Evolutionary conservation across 306 rosid species (phyloP), one percentile per base, ranked within the genome.

Genomic region (Quercus ilex): DNA sequence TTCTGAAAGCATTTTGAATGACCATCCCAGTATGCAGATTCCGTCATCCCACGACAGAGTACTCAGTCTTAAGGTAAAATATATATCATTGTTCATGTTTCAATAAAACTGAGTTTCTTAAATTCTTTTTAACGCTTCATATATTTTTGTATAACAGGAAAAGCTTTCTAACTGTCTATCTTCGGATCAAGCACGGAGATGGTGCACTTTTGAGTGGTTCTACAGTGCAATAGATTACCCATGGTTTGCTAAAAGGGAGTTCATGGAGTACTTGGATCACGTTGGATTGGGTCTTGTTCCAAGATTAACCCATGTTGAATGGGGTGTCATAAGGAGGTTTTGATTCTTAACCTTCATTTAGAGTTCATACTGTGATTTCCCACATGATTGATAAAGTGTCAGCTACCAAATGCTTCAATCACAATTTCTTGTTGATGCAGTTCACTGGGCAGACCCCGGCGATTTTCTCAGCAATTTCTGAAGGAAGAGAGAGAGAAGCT

Each of bases 261-360:
- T 95, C 76, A 82, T 86, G 73, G 99, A 95, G 82, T 95, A 92
- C 94, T 86, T 95, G 79, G 86, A 91, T 82, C 98, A 95, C 23
- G 98, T 93, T 84, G 99, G 98, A 83, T 82, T 95, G 80, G 99
- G 97, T 81, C 96, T 91, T 85, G 91, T 93, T 89, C 91, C 97
- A 68, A 90, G 98, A 85, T 85, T 95, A 91, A 91, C 96, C 83
- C 94, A 93, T 73, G 94, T 93, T 72, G 99, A 95, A 85, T 95
- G 99, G 99, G 93, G 96, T 72, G 99, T 95, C 74, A 91, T 95
- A 79, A 86, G 92, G 83, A 93, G 97, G 99, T 93, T 71, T 77
- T 82, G 68, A 70, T 74, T 60, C 62, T 59, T 59, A 82, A 85
- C 82, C 69, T 81, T 55, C 21, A 68, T 51, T 49, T 79, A 77